Evolutionary conservation across 495 filamentous ascomycete genomes (phyloP).

Genomic region (Articulospora tetracladia): DNA sequence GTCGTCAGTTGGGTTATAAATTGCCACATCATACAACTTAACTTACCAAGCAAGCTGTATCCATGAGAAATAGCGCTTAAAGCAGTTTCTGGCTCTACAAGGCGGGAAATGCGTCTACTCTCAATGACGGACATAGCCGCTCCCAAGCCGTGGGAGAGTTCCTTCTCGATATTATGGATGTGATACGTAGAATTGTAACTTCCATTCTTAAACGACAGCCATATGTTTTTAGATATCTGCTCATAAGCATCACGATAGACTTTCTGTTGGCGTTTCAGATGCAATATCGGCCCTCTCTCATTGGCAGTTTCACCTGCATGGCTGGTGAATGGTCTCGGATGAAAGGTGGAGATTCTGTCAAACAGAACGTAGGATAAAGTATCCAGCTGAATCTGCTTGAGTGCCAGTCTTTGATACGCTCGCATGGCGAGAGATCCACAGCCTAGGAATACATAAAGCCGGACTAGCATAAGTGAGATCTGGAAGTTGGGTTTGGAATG

Average conservation of each 20-base stretch:
- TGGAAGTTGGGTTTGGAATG: slow-evolving; percentile 33
- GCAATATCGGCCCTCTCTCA: slow-evolving; percentile 1
- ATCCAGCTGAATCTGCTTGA: slow-evolving; percentile 48
- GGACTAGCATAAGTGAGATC: slow-evolving; percentile 39
- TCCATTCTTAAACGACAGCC: slow-evolving; percentile 38
- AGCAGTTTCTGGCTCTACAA: slow-evolving; percentile 29
- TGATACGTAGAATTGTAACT: slow-evolving; percentile 42
- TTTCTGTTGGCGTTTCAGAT: slow-evolving; percentile 28
- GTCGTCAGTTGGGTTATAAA: slow-evolving; percentile 7
- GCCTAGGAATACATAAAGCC: slow-evolving; percentile 44
- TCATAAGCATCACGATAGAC: slow-evolving; percentile 34
- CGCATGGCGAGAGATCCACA: slow-evolving; percentile 34
- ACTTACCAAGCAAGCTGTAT: slow-evolving; percentile 30
- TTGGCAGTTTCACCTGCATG: slow-evolving; percentile 13
- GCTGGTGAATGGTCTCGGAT: slow-evolving; percentile 37
- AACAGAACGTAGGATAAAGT: slow-evolving; percentile 41
- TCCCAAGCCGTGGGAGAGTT: slow-evolving; percentile 25
- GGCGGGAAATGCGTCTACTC: slow-evolving; percentile 32
- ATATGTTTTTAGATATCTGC: slow-evolving; percentile 34
- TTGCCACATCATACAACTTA: background rate
- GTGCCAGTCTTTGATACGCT: slow-evolving; percentile 38
- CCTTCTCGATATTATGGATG: slow-evolving; percentile 32
- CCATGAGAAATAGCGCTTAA: slow-evolving; percentile 13
- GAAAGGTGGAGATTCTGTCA: slow-evolving; percentile 47
- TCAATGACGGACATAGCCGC: slow-evolving; percentile 42